Percentiles rank a stretch among this genome's conserved stretches.
These are phyloP conservation scores for Verticillium longisporum DNA, from an alignment of 2,329 filamentous ascomycete genomes.

Conservation along the genomic window DNA sequence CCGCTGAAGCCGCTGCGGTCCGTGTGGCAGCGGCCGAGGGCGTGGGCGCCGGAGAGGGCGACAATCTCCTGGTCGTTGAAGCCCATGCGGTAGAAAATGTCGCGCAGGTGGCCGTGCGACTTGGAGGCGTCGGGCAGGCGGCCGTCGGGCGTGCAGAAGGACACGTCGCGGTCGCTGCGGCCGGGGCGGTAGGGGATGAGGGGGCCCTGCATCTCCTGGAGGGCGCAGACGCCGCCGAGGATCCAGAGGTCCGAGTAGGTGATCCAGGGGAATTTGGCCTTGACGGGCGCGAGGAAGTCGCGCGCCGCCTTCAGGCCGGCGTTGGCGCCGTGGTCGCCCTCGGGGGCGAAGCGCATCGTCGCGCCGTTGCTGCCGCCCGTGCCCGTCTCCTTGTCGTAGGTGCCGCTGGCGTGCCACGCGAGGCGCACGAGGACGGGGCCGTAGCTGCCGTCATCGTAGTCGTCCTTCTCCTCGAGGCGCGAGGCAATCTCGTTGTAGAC, in stretches of 20 bases:
- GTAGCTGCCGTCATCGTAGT: conserved; percentile 96
- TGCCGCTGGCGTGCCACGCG: conserved; percentile 91
- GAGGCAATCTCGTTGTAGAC: conserved; percentile 85
- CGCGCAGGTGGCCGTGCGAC: conserved; percentile 73
- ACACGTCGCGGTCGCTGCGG: conserved; percentile 69
- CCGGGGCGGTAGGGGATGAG: conserved; percentile 83
- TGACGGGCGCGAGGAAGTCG: conserved; percentile 88
- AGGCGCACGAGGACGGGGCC: conserved; percentile 85
- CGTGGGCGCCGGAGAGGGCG: conserved; percentile 78
- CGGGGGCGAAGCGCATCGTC: conserved; percentile 91
- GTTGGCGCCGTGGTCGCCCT: conserved; percentile 87
- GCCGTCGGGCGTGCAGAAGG: conserved; percentile 88
- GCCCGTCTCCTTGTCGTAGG: conserved; percentile 78
- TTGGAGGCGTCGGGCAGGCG: conserved; percentile 75
- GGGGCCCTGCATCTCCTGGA: conserved; percentile 94
- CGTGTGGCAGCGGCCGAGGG: conserved; percentile 81
- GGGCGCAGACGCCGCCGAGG: conserved; percentile 72
- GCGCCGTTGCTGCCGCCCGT: conserved; percentile 95
- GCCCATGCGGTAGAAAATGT: conserved; percentile 94
- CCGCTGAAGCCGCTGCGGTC: conserved; percentile 84
- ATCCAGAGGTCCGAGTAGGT: conserved; percentile 97
- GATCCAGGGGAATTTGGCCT: conserved; percentile 92
- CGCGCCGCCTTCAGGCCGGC: conserved; percentile 80
- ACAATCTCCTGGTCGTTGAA: conserved; percentile 98
- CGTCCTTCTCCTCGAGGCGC: conserved; percentile 77